These are phyloP conservation scores for Pistacia integerrima DNA, from an alignment of 345 rosid genomes.

Conservation along the genomic window DNA sequence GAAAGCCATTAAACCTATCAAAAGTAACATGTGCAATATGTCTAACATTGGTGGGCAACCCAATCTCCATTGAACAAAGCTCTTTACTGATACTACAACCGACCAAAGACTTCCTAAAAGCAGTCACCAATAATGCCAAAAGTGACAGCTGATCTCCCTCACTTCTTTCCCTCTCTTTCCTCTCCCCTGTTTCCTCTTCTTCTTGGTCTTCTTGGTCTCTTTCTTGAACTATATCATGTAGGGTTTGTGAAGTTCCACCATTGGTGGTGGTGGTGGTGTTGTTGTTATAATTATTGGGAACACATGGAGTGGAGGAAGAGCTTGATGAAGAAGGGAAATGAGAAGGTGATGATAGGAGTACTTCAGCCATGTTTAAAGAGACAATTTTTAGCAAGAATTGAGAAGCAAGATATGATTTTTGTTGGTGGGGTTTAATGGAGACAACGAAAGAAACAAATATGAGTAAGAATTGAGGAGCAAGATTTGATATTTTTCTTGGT, in stretches of 20 bases:
- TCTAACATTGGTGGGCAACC: constrained; percentile 87
- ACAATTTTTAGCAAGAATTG: constrained; percentile 23
- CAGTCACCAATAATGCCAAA: constrained; percentile 63
- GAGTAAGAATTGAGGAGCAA: constrained; percentile 2
- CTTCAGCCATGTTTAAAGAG: constrained; percentile 63
- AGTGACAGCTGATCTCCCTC: constrained; percentile 65
- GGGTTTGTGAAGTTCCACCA: constrained; percentile 13
- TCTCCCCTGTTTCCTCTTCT: constrained; percentile 23
- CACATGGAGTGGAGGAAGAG: constrained; percentile 63
- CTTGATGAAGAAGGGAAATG: constrained; percentile 94
- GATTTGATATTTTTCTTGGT: constrained; percentile 13
- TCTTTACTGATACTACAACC: constrained; percentile 71
- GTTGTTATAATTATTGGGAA: constrained; percentile 45
- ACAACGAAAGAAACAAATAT: constrained; percentile 1
- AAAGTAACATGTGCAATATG: constrained; percentile 99
- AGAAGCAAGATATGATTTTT: constrained; percentile 45
- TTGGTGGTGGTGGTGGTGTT: constrained; percentile 32
- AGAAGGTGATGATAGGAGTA: constrained; percentile 69
- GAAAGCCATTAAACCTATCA: constrained; percentile 96
- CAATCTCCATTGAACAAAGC: constrained; percentile 90
- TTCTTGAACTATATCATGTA: constrained; percentile 31
- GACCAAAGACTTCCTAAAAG: constrained; percentile 74
- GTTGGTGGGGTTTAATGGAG: constrained; percentile 25
- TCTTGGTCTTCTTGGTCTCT: constrained; percentile 29
- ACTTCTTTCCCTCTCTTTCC: constrained; percentile 27